Percentiles rank a stretch among this genome's conserved stretches.
phyloP scores from a whole-genome alignment of 371 early-diverging fungal species.

The Batkoa obscura region DNA sequence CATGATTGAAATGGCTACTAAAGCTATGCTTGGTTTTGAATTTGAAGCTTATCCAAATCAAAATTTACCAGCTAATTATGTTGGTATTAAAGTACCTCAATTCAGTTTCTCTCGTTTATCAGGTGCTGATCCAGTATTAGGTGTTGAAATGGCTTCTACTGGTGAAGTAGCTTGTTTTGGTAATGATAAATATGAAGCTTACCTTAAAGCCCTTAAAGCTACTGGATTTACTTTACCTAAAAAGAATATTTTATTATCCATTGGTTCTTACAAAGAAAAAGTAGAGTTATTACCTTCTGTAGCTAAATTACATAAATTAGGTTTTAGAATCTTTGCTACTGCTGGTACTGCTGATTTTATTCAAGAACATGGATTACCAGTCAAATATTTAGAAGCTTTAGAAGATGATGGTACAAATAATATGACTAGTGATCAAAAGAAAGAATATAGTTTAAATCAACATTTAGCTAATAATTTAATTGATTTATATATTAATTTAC shows the following conservation, averaged over 20 bases:
- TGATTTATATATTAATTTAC: slow-evolving; percentile 94
- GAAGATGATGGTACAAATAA: slow-evolving; percentile 24
- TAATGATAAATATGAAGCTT: slow-evolving; percentile 67
- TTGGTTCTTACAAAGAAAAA: slow-evolving; percentile 92
- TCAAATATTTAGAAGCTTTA: slow-evolving; percentile 68
- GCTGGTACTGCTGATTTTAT: slow-evolving; percentile 90
- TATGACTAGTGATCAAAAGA: slow-evolving; percentile 34
- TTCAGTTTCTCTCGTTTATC: slow-evolving; percentile 84
- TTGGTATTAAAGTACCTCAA: slow-evolving; percentile 82
- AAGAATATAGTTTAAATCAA: slow-evolving; percentile 81
- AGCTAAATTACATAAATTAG: slow-evolving; percentile 53
- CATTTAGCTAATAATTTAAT: slow-evolving; percentile 90
- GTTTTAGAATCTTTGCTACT: slow-evolving; percentile 81
- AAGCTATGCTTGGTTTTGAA: slow-evolving; percentile 67
- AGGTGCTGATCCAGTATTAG: slow-evolving; percentile 88
- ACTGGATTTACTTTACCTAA: slow-evolving; percentile 69
- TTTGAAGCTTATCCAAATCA: slow-evolving; percentile 44
- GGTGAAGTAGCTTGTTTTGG: slow-evolving; percentile 97
- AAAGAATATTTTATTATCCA: slow-evolving; percentile 82
- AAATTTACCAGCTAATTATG: slow-evolving; percentile 23
- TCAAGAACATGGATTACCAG: slow-evolving; percentile 74
- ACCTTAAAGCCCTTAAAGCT: slow-evolving; percentile 53
- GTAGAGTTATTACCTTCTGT: slow-evolving; percentile 75
- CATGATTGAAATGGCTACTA: slow-evolving; percentile 76
- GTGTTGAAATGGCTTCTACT: slow-evolving; percentile 95